Conservation (phyloP, 2,329 filamentous ascomycete genomes). For the Alternaria brassicae region DNA sequence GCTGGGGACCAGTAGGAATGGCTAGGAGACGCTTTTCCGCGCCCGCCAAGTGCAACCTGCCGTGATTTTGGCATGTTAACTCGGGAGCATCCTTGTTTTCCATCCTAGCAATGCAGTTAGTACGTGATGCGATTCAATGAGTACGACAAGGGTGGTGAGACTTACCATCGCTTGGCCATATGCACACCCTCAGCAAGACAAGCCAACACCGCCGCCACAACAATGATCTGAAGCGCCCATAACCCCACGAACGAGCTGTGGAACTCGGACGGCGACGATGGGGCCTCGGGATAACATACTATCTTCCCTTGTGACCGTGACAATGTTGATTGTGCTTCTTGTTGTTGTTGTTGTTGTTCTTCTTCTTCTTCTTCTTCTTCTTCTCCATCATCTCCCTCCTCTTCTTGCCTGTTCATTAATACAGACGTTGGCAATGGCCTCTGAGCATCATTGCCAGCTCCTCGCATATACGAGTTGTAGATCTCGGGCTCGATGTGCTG, state of each 20-base stretch:
- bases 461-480: conserved; percentile 33
- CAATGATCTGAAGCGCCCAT: conserved; percentile 35
- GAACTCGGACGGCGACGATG: conserved; percentile 21
- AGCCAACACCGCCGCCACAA: conserved; percentile 36
- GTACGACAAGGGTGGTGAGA: neutral
- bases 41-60: conserved; percentile 29
- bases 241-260: conserved; percentile 35
- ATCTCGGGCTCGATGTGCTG: conserved; percentile 34
- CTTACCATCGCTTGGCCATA: conserved; percentile 30
- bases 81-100: neutral
- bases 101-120: conserved; percentile 9
- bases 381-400: neutral
- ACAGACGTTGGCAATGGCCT: conserved; percentile 32
- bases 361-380: neutral
- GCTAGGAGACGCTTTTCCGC: conserved; percentile 32
- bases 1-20: conserved; percentile 5
- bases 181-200: conserved; percentile 39
- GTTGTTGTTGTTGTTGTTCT: neutral
- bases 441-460: conserved; percentile 12
- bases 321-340: conserved; percentile 8
- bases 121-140: neutral
- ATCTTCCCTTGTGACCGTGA: conserved; percentile 23
- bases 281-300: conserved; percentile 19
- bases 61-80: neutral
- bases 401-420: conserved; percentile 9